Conservation (phyloP, 257 asterid genomes). For the Coffea canephora region DNA sequence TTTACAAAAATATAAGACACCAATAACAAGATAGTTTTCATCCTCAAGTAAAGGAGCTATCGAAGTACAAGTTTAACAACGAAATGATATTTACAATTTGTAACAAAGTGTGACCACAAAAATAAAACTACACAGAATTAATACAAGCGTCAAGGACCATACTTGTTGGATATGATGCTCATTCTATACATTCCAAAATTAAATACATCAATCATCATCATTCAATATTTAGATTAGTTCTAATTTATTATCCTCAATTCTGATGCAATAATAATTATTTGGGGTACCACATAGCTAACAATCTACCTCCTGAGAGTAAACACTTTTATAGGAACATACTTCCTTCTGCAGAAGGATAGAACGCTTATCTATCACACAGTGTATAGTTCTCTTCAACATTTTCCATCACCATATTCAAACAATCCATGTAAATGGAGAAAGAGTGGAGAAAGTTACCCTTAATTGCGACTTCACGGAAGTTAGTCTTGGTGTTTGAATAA, state of each 20-base stretch:
- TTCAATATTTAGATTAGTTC: not conserved
- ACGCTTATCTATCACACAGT: not conserved
- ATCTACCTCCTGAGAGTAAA: not conserved
- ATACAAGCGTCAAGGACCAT: not conserved
- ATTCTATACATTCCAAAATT: not conserved
- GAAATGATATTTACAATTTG: not conserved
- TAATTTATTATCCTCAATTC: not conserved
- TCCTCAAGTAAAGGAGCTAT: too few relatives aligned
- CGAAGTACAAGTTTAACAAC: not conserved
- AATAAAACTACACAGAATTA: not conserved
- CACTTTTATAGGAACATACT: not conserved
- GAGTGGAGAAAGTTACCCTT: constrained; percentile 43
- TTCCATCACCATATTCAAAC: not conserved
- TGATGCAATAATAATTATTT: not conserved
- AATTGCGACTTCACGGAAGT: constrained; percentile 93
- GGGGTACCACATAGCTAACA: not conserved
- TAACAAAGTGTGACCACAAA: not conserved
- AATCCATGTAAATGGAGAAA: not conserved
- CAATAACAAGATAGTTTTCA: too few relatives aligned
- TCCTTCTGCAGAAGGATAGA: not conserved
- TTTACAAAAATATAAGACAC: too few relatives aligned
- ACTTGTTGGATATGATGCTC: too few relatives aligned
- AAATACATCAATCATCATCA: not conserved
- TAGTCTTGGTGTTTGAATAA: constrained; percentile 89
- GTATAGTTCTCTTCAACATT: not conserved